Evolutionary conservation across 192 early-diverging fungal species (phyloP), one percentile per base, ranked within the genome.

Genomic region (Coemansia sp.): DNA sequence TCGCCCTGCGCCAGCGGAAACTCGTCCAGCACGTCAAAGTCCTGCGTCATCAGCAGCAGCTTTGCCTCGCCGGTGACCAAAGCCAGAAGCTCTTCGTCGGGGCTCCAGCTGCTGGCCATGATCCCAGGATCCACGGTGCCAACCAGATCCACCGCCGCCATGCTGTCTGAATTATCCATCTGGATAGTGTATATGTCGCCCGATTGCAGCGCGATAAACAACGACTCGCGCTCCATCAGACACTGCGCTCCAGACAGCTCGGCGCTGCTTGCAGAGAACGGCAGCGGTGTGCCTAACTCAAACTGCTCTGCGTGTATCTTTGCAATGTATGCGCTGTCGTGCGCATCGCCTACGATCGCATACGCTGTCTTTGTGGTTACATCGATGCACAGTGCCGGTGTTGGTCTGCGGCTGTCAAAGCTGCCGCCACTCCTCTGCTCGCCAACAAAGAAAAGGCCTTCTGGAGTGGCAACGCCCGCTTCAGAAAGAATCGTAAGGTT

Each of bases 11-110:
- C 77, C 48, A 97, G 74, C 3, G 85, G 81, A 27, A 89, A 86
- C 72, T 98, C 96, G 6, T 87, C 77, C 37, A 98, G 83, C 0
- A 92, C 86, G 57, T 98, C 91, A 83, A 93, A 96, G 60, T 94
- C 91, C 61, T 92, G 89, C 20, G 94, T 98, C 95, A 98, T 97
- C 56, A 82, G 52, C 31, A 83, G 54, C 36, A 76, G 54, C 50
- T 72, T 74, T 7, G 53, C 58, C 33, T 63, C 81, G 83, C 89
- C 89, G 7, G 91, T 95, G 7, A 94, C 84, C 56, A 95, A 70
- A 10, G 91, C 72, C 55, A 94, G 80, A 2, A 96, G 57, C 69
- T 95, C 94, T 55, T 90, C 86, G 65, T 98, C 95, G 14, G 94
- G 94, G 78, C 90, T 92, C 94, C 91, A 95, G 36, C 72, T 78